Evolutionary conservation across 805 yeast species (phyloP).

Genomic region (Zygosaccharomyces bailii): DNA sequence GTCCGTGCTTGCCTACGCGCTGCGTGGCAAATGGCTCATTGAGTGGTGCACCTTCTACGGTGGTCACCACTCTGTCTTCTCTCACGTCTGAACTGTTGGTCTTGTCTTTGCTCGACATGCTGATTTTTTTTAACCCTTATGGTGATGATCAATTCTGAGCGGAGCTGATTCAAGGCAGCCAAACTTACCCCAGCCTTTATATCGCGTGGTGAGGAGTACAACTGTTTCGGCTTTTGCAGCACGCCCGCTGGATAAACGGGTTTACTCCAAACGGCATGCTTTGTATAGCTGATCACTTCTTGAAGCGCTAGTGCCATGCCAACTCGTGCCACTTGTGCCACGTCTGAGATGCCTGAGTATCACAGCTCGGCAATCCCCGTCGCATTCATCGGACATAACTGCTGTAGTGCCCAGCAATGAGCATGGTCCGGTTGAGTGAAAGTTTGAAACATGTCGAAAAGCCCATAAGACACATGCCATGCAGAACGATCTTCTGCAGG

Average conservation of each 20-base stretch:
- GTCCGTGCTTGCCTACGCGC: conserved; percentile 73
- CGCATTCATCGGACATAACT: too few relatives aligned
- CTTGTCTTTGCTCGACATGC: conserved; percentile 18
- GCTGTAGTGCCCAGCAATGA: too few relatives aligned
- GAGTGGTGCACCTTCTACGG: conserved; percentile 74
- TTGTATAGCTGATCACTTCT: too few relatives aligned
- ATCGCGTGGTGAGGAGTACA: background rate
- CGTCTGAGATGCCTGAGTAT: background rate
- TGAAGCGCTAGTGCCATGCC: background rate
- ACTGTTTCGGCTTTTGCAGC: background rate
- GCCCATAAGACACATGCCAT: too few relatives aligned
- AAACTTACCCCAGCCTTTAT: background rate
- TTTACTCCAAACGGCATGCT: background rate
- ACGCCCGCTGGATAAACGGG: background rate
- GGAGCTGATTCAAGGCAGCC: background rate
- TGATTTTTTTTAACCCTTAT: background rate
- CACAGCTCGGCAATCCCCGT: background rate
- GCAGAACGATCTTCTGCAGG: too few relatives aligned
- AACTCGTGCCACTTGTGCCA: background rate
- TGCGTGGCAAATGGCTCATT: conserved; percentile 74
- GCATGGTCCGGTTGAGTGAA: too few relatives aligned
- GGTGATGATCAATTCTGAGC: background rate
- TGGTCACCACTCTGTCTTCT: conserved; percentile 55
- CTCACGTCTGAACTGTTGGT: conserved; percentile 33
- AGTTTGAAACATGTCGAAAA: too few relatives aligned